phyloP scores from a whole-genome alignment of 768 basidiomycete species.

The Lactarius sanguifluus region DNA sequence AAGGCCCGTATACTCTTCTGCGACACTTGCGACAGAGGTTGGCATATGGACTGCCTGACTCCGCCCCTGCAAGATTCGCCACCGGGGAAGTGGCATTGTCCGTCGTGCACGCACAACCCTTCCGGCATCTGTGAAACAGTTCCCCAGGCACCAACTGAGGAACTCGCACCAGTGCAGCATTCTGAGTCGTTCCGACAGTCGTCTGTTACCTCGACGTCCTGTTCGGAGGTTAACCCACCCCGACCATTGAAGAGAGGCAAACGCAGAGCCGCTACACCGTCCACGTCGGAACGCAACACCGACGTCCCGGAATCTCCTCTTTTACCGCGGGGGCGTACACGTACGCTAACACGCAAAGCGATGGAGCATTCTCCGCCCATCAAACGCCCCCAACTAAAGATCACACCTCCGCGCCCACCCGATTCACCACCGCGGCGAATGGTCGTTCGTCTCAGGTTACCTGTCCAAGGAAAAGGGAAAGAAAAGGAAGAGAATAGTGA shows the following conservation, averaged over 20 bases:
- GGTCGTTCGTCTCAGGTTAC: conserved; percentile 54
- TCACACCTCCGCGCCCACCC: conserved; percentile 31
- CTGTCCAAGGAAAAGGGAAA: conserved; percentile 65
- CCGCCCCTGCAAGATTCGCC: conserved; percentile 74
- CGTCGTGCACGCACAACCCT: conserved; percentile 44
- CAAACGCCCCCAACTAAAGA: conserved; percentile 31
- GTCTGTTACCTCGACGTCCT: conserved; percentile 48
- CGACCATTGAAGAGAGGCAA: conserved; percentile 32
- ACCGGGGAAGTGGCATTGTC: conserved; percentile 77
- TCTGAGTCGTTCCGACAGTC: conserved; percentile 34
- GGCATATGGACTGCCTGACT: conserved; percentile 79
- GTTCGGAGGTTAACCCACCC: conserved; percentile 29
- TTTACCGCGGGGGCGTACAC: conserved; percentile 23
- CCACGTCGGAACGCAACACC: conserved; percentile 37
- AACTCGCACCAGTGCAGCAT: not conserved
- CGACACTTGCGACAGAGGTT: conserved; percentile 92
- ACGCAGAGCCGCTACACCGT: conserved; percentile 34
- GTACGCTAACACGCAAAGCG: conserved; percentile 19
- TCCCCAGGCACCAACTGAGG: conserved; percentile 15
- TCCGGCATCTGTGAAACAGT: conserved; percentile 27
- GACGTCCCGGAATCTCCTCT: conserved; percentile 31
- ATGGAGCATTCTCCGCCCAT: conserved; percentile 10
- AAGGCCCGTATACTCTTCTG: conserved; percentile 86
- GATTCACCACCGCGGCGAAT: conserved; percentile 38
- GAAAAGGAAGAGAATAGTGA: conserved; percentile 57